Base-by-base conservation (phyloP, 2,329 filamentous ascomycete genomes). In the Cytospora chrysosperma region DNA sequence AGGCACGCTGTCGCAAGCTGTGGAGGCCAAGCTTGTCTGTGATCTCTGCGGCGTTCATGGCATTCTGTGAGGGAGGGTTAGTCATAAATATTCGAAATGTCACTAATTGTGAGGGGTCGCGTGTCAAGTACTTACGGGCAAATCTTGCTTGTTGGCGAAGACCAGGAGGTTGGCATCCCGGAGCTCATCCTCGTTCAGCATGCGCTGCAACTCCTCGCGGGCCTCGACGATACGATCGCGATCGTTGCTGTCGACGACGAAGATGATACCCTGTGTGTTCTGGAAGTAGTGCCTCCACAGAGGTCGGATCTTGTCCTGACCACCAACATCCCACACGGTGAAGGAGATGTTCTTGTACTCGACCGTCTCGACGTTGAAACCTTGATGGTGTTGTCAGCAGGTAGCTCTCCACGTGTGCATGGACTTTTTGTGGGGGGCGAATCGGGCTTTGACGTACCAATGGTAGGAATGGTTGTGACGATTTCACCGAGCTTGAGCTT, bases 331-430 rank as follows among this genome's bases (percentile, higher is more conserved):
- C 95, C 95, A 99, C 78, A 99, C 95, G 79, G 94, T 98, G 87
- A 99, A 99, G 79, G 97, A 93, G 75, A 97, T 97, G 88, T 99
- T 99, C 88, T 97, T 97, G 87, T 98, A 98, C 79, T 96, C 93
- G 79, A 99, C 95, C 62, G 95, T 98, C 87, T 99, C 95, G 79
- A 99, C 95, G 85, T 99, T 99, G 89, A 99, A 99, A 75, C 95
- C 91, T 93, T 70, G 47, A 58, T 17, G 54, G 49, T 21, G 43
- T 30, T 34, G 66, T 76, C 65, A 75, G 72, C 60, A 34, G 49
- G 13, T 19, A 51, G 52, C 55, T 65, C 27, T 43, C 21, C 59
- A 49, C 57, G n/a, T 32, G 28, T 30, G 34, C 17, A 19, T 51
- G 49, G 15, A 40, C 53, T 21, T 32, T 24, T 59, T 30, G 28